These are phyloP conservation scores for Sistotremastrum suecicum DNA, from an alignment of 768 basidiomycete species.

Conservation along the genomic window DNA sequence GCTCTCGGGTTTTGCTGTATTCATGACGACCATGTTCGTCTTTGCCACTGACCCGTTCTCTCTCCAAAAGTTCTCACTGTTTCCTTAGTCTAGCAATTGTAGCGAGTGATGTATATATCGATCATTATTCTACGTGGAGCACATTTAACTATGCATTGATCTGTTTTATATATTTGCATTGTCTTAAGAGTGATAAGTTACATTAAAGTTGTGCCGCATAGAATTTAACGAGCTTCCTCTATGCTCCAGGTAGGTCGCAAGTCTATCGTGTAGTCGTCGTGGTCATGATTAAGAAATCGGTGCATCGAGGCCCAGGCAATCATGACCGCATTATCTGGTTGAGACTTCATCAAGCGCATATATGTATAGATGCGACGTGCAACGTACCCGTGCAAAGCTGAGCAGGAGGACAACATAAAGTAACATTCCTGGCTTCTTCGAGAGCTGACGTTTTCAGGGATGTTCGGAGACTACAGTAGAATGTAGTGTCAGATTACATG, in stretches of 20 bases:
- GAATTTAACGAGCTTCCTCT: constrained; percentile 26
- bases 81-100: too few relatives aligned
- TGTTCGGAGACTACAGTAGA: constrained; percentile 17
- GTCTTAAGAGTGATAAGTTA: too few relatives aligned
- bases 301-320: constrained; percentile 86
- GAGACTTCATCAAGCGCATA: background rate
- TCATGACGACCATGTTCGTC: too few relatives aligned
- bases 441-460: constrained; percentile 14
- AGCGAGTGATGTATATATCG: too few relatives aligned
- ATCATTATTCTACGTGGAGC: too few relatives aligned
- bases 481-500: constrained; percentile 5
- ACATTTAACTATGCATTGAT: too few relatives aligned
- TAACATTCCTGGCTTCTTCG: constrained; percentile 20
- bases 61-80: too few relatives aligned
- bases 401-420: constrained; percentile 59
- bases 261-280: constrained; percentile 47
- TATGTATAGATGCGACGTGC: background rate
- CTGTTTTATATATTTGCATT: too few relatives aligned
- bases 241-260: constrained; percentile 68
- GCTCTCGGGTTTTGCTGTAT: too few relatives aligned
- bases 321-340: constrained; percentile 89
- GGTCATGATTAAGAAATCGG: constrained; percentile 50
- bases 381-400: constrained; percentile 65
- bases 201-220: too few relatives aligned
- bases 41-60: too few relatives aligned